Evolutionary conservation across 208 protist species (phyloP), one percentile per base, ranked within the genome.

Genomic region (Blastocrithidia nonstop): DNA sequence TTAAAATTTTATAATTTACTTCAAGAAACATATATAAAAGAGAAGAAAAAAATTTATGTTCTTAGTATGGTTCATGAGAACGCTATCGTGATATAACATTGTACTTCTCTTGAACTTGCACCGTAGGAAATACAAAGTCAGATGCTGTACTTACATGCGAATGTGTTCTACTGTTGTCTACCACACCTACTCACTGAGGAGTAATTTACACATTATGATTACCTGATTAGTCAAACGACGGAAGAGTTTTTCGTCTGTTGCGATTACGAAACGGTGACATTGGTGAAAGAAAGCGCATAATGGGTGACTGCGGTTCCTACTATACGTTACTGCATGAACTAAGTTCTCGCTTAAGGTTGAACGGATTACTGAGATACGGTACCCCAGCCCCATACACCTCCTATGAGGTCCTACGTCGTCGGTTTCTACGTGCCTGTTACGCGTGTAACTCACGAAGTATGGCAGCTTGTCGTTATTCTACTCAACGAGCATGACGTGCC

Each of bases 341-440:
- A n/a, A n/a, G n/a, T n/a, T n/a, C n/a, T n/a, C n/a, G n/a, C n/a
- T n/a, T n/a, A n/a, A n/a, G n/a, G 20, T 55, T 63, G 29, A 45
- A 26, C 16, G 55, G 52, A 54, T 74, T 74, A 6, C 13, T 26
- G 2, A 33, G 15, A 48, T 74, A 74, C 1, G 38, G 41, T 8
- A 25, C 32, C 0, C 45, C 40, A 1, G 9, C 11, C 2, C 66
- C 66, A 38, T 70, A 74, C 8, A 74, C 45, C 37, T 70, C 56
- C 33, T 74, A 61, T 9, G 66, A 55, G 0, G 66, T 55, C 38
- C 58, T 57, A 21, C 57, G 60, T 2, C 50, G 48, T 17, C 38
- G 35, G 20, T 27, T 28, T 11, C 13, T 5, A 13, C 51, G 42
- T 17, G 40, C 49, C 27, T 42, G 36, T 32, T 66, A 54, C 2